Percentiles rank a stretch among this genome's conserved stretches.
These are phyloP conservation scores for Prinsepia uniflora DNA, from an alignment of 306 rosid species.

Conservation along the genomic window DNA sequence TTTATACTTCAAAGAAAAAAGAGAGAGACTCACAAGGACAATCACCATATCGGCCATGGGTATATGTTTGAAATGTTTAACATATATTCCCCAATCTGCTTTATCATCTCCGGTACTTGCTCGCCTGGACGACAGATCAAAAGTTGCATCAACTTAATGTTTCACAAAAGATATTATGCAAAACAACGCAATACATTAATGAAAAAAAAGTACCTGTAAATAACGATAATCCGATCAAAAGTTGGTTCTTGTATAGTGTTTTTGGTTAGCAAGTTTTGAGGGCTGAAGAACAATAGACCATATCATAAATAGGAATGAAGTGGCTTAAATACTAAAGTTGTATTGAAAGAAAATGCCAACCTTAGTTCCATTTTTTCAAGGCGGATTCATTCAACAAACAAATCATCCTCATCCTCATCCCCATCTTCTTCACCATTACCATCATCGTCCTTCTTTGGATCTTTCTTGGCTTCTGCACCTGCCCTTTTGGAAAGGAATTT, in stretches of 20 bases:
- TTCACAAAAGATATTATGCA: neutral
- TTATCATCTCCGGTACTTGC: slow-evolving; percentile 33
- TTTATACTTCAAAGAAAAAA: neutral
- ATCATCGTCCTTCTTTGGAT: slow-evolving; percentile 45
- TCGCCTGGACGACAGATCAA: slow-evolving; percentile 47
- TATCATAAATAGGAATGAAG: slow-evolving; percentile 16
- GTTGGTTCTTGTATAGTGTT: slow-evolving; percentile 91
- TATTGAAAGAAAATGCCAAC: slow-evolving; percentile 18
- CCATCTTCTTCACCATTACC: slow-evolving; percentile 36
- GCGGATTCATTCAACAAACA: slow-evolving; percentile 71
- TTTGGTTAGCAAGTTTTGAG: slow-evolving; percentile 54
- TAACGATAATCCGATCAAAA: slow-evolving; percentile 84
- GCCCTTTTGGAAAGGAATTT: slow-evolving; percentile 50
- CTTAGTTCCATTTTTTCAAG: slow-evolving; percentile 83
- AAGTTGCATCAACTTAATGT: neutral
- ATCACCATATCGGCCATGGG: slow-evolving; percentile 98
- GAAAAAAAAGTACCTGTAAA: slow-evolving; percentile 62
- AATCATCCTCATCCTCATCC: slow-evolving; percentile 22
- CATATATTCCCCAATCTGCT: slow-evolving; percentile 64
- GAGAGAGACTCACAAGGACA: slow-evolving; percentile 68
- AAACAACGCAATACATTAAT: neutral
- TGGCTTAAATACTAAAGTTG: neutral
- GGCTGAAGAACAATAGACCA: slow-evolving; percentile 37
- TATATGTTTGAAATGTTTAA: slow-evolving; percentile 82
- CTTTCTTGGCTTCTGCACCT: slow-evolving; percentile 35